phyloP scores from a whole-genome alignment of 2,329 filamentous ascomycete species.

The Pyricularia pennisetigena region DNA sequence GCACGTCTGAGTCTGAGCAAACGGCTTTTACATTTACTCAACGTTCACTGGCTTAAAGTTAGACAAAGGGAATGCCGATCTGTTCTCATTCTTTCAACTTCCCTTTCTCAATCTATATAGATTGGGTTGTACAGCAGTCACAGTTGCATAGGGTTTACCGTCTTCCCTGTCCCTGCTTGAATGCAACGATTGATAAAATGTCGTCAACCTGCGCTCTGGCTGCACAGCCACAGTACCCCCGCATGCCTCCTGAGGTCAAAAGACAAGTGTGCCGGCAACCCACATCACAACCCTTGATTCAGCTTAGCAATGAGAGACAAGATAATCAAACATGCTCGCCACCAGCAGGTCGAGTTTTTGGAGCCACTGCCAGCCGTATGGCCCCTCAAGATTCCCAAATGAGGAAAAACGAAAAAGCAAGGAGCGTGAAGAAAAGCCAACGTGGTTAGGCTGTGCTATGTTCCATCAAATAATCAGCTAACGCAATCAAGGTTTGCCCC shows the following conservation, averaged over 20 bases:
- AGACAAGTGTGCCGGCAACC: background rate
- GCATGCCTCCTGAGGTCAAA: background rate
- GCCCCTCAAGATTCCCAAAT: no score
- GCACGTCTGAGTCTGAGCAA: background rate
- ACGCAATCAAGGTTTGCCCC: no score
- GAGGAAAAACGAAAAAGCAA: no score
- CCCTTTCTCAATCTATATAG: background rate
- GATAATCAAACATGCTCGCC: background rate
- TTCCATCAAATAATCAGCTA: no score
- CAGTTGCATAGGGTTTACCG: background rate
- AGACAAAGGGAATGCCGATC: background rate
- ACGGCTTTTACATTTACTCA: background rate
- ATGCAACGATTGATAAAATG: background rate
- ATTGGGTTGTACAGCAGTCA: background rate
- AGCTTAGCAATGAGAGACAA: background rate
- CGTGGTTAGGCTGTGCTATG: no score
- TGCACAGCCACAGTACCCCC: background rate
- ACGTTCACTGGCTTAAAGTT: background rate
- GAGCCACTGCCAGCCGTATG: background rate
- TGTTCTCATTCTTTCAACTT: background rate
- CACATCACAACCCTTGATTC: background rate
- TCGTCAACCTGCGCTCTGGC: no score
- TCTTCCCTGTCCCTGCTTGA: background rate
- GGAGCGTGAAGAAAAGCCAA: no score
- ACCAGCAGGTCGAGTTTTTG: background rate